These are phyloP conservation scores for Eucalyptus erythrocorys DNA, from an alignment of 345 rosid genomes.

Conservation along the genomic window DNA sequence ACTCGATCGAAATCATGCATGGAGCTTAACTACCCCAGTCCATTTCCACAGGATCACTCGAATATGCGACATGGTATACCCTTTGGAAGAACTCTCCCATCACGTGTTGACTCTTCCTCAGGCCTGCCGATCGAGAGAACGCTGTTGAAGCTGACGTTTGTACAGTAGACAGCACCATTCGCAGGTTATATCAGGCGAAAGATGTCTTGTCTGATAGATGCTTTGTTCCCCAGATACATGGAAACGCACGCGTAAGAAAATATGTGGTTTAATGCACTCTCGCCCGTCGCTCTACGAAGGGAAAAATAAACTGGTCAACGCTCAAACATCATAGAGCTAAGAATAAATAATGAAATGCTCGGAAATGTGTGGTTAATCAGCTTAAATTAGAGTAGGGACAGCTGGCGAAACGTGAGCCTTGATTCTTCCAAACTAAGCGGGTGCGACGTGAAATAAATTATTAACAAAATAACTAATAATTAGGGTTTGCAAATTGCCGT, in stretches of 20 bases:
- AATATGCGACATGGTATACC: neutral
- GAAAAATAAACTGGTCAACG: neutral
- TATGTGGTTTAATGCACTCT: neutral
- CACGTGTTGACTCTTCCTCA: neutral
- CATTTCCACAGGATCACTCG: neutral
- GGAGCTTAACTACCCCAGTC: neutral
- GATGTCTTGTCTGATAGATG: neutral
- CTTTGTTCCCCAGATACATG: neutral
- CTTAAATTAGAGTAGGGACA: neutral
- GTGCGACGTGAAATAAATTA: neutral
- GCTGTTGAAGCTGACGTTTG: neutral
- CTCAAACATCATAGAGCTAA: neutral
- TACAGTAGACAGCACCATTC: neutral
- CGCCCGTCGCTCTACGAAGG: neutral
- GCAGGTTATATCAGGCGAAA: neutral
- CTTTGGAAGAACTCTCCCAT: neutral
- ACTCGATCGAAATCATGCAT: neutral
- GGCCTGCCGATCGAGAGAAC: neutral
- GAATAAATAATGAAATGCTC: neutral
- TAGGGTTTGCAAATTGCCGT: neutral
- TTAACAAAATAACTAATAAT: neutral
- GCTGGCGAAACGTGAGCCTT: neutral
- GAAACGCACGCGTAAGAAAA: neutral
- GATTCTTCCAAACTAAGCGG: neutral
- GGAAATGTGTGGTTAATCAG: neutral